Percentiles rank a stretch among this genome's conserved stretches.
phyloP scores from a whole-genome alignment of 2,329 filamentous ascomycete genomes.

The Amphichorda felina region DNA sequence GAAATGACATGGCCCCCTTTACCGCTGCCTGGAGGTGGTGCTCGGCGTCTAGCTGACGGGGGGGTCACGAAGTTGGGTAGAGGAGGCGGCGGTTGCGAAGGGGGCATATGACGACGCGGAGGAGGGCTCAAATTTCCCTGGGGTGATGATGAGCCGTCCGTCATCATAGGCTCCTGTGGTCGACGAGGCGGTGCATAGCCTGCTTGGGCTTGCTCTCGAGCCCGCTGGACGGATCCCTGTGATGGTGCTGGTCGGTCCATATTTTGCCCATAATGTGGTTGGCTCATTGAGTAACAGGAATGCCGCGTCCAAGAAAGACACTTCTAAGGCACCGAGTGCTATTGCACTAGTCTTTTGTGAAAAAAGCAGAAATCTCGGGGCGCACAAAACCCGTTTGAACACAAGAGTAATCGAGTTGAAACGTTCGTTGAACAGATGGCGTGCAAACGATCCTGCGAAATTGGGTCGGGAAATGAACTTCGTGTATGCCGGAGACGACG shows the following conservation, averaged over 20 bases:
- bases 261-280: slow-evolving; percentile 38
- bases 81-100: slow-evolving; percentile 3
- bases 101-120: slow-evolving; percentile 3
- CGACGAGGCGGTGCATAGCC: neutral
- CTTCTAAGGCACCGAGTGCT: no score
- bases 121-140: slow-evolving; percentile 5
- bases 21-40: slow-evolving; percentile 9
- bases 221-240: slow-evolving; percentile 40
- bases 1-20: slow-evolving; percentile 33
- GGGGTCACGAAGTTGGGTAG: slow-evolving; percentile 1
- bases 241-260: slow-evolving; percentile 31
- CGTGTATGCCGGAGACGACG: no score
- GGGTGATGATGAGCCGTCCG: slow-evolving; percentile 1
- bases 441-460: no score
- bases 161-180: neutral
- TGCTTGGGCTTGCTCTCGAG: slow-evolving; percentile 38
- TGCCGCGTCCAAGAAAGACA: neutral
- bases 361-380: no score
- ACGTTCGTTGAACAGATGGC: no score
- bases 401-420: no score
- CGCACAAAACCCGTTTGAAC: no score
- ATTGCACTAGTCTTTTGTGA: no score
- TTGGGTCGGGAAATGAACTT: no score
- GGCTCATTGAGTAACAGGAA: slow-evolving; percentile 31
- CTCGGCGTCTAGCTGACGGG: slow-evolving; percentile 5